Evolutionary conservation across 2,329 filamentous ascomycete species (phyloP), one percentile per base, ranked within the genome.

Genomic region (Helicocarpus griseus): DNA sequence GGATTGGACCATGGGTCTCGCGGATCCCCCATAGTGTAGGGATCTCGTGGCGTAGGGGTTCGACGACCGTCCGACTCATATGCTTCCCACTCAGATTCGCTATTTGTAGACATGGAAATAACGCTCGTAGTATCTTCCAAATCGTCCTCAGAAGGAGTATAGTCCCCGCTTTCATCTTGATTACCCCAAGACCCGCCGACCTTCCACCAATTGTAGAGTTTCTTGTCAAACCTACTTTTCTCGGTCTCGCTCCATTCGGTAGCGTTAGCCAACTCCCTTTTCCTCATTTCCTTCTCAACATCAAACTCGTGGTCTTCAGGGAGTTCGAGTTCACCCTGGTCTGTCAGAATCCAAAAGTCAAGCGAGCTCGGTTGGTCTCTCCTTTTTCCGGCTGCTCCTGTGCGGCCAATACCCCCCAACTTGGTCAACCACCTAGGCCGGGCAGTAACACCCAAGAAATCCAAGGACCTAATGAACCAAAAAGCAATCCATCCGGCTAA

Each of bases 171-270:
- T 4, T 77, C 76, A 64, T 97, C 91, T 29, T 83, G 76, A 14
- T 84, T 83, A 1, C 91, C 90, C 83, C 89, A 96, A 72, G 87
- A 87, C 6, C 87, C 89, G 19, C 88, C 89, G 50, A 77, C 75
- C 49, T 86, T 82, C 86, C 89, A 97, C 80, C 90, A 93, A 28
- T 76, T 75, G 65, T 96, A 97, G 1, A 96, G 72, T 53, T 82
- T 83, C 2, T 78, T 76, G 57, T 91, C 85, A 2, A 96, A 73
- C 36, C 80, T 79, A 26, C 79, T 77, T 59, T 93, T 86, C 38
- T 82, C 72, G 5, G 73, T 57, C 14, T 71, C 64, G 45, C 68
- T 68, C 66, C 69, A 72, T 36, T 65, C 58, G 28, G 58, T 65
- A 61, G 62, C 65, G 51, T 65, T 69, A 43, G 65, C 73, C 52